Evolutionary conservation across 1,284 basidiomycete genomes (phyloP).

Genomic region (Volvariella surrecta): DNA sequence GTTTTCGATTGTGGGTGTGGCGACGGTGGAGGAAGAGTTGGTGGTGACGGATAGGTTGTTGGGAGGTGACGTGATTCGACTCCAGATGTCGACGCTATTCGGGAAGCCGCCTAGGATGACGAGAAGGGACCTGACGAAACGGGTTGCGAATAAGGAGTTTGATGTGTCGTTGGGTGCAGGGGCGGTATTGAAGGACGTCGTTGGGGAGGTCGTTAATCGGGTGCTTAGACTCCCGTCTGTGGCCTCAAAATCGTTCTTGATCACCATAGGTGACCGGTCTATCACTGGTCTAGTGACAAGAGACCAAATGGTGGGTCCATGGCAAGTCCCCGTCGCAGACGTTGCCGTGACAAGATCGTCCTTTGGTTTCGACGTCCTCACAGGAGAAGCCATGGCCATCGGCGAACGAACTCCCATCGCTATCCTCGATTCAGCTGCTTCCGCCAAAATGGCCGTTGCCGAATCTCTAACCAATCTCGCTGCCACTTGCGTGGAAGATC

Average conservation of each 20-base stretch:
- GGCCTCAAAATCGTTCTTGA: constrained; percentile 94
- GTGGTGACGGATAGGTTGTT: constrained; percentile 87
- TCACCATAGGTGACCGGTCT: constrained; percentile 95
- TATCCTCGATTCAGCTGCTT: constrained; percentile 80
- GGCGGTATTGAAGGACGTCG: constrained; percentile 29
- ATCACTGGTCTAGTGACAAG: constrained; percentile 93
- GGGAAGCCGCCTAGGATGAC: constrained; percentile 95
- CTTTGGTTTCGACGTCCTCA: constrained; percentile 84
- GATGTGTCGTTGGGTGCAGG: constrained; percentile 54
- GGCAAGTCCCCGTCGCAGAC: constrained; percentile 97
- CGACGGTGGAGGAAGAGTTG: constrained; percentile 76
- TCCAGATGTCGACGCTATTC: constrained; percentile 94
- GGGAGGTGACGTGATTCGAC: constrained; percentile 73
- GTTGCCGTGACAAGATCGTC: constrained; percentile 92
- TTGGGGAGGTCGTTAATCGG: constrained; percentile 60
- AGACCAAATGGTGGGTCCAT: constrained; percentile 99
- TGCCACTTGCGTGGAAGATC: constrained; percentile 69
- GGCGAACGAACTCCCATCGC: constrained; percentile 95
- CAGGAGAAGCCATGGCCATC: constrained; percentile 96
- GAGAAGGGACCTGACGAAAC: constrained; percentile 57
- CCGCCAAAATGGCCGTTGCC: constrained; percentile 93
- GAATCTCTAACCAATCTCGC: constrained; percentile 91
- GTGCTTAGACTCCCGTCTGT: constrained; percentile 90
- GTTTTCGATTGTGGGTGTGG: constrained; percentile 84
- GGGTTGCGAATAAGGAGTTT: constrained; percentile 49